Evolutionary conservation across 1,284 basidiomycete species (phyloP).

Genomic region (Papiliotrema nemorosa): DNA sequence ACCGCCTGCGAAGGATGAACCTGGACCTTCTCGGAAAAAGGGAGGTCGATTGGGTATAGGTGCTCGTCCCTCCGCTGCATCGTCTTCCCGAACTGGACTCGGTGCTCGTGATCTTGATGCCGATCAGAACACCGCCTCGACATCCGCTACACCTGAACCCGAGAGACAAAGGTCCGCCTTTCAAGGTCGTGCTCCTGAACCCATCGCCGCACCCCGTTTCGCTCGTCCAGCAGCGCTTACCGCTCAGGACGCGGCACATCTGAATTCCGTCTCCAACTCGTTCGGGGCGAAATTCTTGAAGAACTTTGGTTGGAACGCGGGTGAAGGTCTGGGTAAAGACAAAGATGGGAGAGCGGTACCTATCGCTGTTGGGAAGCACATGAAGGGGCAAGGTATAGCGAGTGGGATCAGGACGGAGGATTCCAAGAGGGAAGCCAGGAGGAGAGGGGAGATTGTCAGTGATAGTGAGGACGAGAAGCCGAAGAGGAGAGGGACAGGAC

Average conservation of each 20-base stretch:
- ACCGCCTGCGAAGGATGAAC: background rate
- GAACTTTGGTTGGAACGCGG: slow-evolving; percentile 87
- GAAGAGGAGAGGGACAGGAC: slow-evolving; percentile 20
- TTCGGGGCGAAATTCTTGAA: slow-evolving; percentile 85
- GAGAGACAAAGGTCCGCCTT: slow-evolving; percentile 1
- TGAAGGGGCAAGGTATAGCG: slow-evolving; percentile 76
- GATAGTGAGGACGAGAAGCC: slow-evolving; percentile 60
- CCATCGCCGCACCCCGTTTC: slow-evolving; percentile 37
- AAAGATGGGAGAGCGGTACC: slow-evolving; percentile 85
- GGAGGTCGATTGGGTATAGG: too few relatives aligned
- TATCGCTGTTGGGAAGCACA: slow-evolving; percentile 67
- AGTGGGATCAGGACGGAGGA: slow-evolving; percentile 85
- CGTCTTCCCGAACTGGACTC: slow-evolving; percentile 22
- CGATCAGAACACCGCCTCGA: too few relatives aligned
- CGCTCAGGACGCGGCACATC: slow-evolving; percentile 67
- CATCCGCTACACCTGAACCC: slow-evolving; percentile 40
- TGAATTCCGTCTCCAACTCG: slow-evolving; percentile 67
- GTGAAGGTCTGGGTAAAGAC: slow-evolving; percentile 72
- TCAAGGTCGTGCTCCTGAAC: background rate
- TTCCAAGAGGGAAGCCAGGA: slow-evolving; percentile 71
- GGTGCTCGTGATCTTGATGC: too few relatives aligned
- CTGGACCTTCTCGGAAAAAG: slow-evolving; percentile 4
- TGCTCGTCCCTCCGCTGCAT: too few relatives aligned
- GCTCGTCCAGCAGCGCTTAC: slow-evolving; percentile 53
- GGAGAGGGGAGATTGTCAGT: slow-evolving; percentile 61